These are phyloP conservation scores for Aristolochia fimbriata DNA, from an alignment of 164 flowering plant species.

Conservation along the genomic window DNA sequence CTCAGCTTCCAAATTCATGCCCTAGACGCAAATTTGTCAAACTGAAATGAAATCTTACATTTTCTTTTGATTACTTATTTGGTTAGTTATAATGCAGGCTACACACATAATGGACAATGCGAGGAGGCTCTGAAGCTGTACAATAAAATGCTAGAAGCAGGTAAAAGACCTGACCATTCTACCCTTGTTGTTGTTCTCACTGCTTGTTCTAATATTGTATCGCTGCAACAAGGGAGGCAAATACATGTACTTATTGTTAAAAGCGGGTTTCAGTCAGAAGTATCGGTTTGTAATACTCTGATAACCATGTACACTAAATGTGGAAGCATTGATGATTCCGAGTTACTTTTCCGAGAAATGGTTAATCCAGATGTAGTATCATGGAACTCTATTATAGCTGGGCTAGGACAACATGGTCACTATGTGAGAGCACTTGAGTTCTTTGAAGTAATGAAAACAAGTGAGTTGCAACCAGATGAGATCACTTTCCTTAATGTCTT, in stretches of 20 bases:
- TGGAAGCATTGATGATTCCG: slow-evolving; percentile 35
- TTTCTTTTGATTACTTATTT: not conserved
- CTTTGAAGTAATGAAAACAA: slow-evolving; percentile 21
- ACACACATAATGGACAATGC: slow-evolving; percentile 35
- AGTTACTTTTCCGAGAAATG: slow-evolving; percentile 23
- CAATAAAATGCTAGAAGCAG: slow-evolving; percentile 22
- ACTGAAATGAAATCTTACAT: not conserved
- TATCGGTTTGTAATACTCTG: slow-evolving; percentile 34
- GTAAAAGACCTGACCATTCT: slow-evolving; percentile 11
- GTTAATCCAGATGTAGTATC: slow-evolving; percentile 28
- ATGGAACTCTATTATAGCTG: slow-evolving; percentile 45
- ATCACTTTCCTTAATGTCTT: slow-evolving; percentile 41
- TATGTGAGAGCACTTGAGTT: slow-evolving; percentile 23
- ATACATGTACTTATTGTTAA: slow-evolving; percentile 8
- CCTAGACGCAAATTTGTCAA: too few species aligned
- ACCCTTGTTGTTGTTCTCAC: slow-evolving; percentile 36
- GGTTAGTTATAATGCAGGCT: slow-evolving; percentile 19
- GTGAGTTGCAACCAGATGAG: slow-evolving; percentile 31
- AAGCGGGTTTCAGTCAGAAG: slow-evolving; percentile 19
- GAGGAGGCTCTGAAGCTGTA: slow-evolving; percentile 8
- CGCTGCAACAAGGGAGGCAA: slow-evolving; percentile 28
- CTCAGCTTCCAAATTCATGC: too few species aligned
- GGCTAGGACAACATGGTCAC: slow-evolving; percentile 38
- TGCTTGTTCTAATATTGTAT: slow-evolving; percentile 36
- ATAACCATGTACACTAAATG: slow-evolving; percentile 43